phyloP scores from a whole-genome alignment of 148 eudicot genomes.

The Amaranthus cruentus region DNA sequence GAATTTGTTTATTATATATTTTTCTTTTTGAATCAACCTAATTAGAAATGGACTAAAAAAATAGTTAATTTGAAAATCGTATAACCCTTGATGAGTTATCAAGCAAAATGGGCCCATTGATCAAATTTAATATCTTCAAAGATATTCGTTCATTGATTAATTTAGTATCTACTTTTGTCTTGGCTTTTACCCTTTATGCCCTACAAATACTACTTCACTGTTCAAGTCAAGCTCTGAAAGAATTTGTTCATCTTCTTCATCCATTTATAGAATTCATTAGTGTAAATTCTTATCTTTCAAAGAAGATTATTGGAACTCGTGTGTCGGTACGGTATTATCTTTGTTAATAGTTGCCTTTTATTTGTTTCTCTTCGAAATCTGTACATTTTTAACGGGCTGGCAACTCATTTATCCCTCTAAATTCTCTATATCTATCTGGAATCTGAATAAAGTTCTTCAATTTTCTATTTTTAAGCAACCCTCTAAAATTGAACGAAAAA shows the following conservation, averaged over 20 bases:
- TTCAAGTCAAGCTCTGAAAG: too few relatives aligned
- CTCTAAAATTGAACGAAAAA: background rate
- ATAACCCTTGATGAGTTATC: too few relatives aligned
- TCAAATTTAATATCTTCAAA: too few relatives aligned
- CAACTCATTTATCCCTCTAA: slow-evolving; percentile 24
- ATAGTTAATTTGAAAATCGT: too few relatives aligned
- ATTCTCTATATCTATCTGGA: slow-evolving; percentile 14
- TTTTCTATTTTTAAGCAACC: slow-evolving; percentile 21
- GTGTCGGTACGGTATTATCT: slow-evolving; percentile 29
- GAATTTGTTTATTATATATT: too few relatives aligned
- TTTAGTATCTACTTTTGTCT: too few relatives aligned
- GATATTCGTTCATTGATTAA: too few relatives aligned
- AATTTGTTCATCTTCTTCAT: background rate
- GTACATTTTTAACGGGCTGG: slow-evolving; percentile 16
- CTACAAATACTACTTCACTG: too few relatives aligned
- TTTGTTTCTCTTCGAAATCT: slow-evolving; percentile 8
- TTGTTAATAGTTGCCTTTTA: slow-evolving; percentile 21
- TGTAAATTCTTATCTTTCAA: background rate
- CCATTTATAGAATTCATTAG: background rate
- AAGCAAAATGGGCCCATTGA: too few relatives aligned
- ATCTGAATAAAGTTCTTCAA: background rate
- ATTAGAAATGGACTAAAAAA: too few relatives aligned
- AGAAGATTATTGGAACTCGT: background rate
- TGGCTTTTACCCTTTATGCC: too few relatives aligned
- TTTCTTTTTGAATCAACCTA: too few relatives aligned